Base-by-base conservation (phyloP, 1,284 basidiomycete species). In the Apiotrichum sp. region DNA sequence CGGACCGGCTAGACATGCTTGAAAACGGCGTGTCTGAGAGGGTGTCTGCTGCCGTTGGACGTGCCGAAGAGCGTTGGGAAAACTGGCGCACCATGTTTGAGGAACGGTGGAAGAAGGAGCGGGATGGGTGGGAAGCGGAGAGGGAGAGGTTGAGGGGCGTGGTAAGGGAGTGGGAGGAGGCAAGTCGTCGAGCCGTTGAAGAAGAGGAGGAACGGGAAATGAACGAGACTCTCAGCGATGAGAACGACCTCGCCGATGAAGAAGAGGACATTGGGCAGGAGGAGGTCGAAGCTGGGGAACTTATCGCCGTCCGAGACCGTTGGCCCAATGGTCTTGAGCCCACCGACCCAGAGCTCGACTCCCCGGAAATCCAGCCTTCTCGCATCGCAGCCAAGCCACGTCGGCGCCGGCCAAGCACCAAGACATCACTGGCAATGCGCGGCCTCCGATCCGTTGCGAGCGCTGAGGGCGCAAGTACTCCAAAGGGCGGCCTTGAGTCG, bases 61-160 rank as follows among this genome's bases (percentile, higher is more conserved):
- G 80, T 51, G 78, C 78, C 1, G 89, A 93, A 65, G 84, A 85
- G 6, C 83, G 86, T 56, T 93, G 89, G 88, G 80, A 79, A 35
- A 69, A 70, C 7, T 82, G 81, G 80, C 71, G 76, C 58, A 66
- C 74, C 45, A 78, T 79, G 58, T 78, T 79, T 14, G 89, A 93
- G 65, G 86, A 86, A 7, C 83, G 87, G 52, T 93, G 89, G 88
- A 80, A 78, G 36, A 77, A 79, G 55, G 85, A 92, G 45, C 83
- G 87, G 61, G 85, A 89, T 63, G 86, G 87, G 50, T 92, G 92
- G 89, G 81, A 81, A 6, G 78, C 83, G 31, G 93, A 96, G 74
- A 81, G 90, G 2, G 86, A 88, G 61, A 80, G 88, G 35, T 78
- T 96, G 6, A 79, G 81, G 42, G 80, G 82, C 29, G 87, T 89